These are phyloP conservation scores for Berberis thunbergii DNA, from an alignment of 164 flowering plant species.

Conservation along the genomic window DNA sequence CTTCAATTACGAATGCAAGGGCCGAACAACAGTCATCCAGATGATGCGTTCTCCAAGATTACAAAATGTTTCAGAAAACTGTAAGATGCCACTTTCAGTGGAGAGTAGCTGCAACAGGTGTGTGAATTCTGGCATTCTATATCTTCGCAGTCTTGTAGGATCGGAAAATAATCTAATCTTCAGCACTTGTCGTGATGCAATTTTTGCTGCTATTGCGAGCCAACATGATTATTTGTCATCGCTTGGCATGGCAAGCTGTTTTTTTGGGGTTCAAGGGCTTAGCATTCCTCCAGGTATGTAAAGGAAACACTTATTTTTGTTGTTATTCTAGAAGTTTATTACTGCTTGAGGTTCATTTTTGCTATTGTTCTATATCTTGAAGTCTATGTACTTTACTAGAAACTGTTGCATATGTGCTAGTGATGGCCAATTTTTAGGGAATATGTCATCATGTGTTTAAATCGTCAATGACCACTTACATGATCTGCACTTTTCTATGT, in stretches of 20 bases:
- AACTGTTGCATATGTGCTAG: no score
- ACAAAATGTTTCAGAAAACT: conserved; percentile 47
- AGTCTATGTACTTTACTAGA: no score
- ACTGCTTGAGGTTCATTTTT: no score
- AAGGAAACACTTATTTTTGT: background rate
- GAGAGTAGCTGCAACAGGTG: conserved; percentile 61
- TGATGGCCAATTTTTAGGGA: no score
- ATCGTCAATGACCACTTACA: no score
- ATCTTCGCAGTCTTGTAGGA: conserved; percentile 57
- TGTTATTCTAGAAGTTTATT: no score
- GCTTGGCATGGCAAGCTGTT: conserved; percentile 64
- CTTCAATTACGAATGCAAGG: conserved; percentile 64
- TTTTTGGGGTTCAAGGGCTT: conserved; percentile 72
- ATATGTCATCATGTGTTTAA: no score
- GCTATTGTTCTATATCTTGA: no score
- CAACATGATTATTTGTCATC: conserved; percentile 47
- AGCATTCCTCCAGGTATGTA: conserved; percentile 40
- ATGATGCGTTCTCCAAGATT: conserved; percentile 75
- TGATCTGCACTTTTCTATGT: no score
- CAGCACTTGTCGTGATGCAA: conserved; percentile 91
- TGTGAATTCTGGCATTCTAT: conserved; percentile 63
- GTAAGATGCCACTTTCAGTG: conserved; percentile 43
- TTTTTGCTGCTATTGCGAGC: conserved; percentile 81
- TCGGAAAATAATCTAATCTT: conserved; percentile 61
- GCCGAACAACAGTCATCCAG: conserved; percentile 66